A percentile compares a stretch with the other conserved stretches of the same genome.
Conservation (phyloP, 805 yeast species). For the Yamadazyma akitaensis region DNA sequence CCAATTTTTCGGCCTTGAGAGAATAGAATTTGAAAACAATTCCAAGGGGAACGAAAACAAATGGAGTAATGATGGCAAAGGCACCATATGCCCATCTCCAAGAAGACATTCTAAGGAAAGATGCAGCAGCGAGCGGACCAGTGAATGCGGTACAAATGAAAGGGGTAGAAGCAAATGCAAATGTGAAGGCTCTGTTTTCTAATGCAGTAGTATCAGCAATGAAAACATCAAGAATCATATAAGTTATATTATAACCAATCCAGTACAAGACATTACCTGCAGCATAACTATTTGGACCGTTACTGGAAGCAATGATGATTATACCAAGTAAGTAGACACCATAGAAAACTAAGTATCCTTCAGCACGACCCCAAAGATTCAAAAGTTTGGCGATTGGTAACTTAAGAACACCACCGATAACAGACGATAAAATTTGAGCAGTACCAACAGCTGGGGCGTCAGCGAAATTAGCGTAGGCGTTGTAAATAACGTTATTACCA, state of each 20-base stretch:
- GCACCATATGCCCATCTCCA: slow-evolving; percentile 58
- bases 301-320: slow-evolving; percentile 23
- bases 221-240: slow-evolving; percentile 19
- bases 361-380: slow-evolving; percentile 27
- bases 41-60: slow-evolving; percentile 32
- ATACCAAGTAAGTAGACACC: slow-evolving; percentile 21
- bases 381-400: slow-evolving; percentile 24
- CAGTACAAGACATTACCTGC: slow-evolving; percentile 29
- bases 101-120: slow-evolving; percentile 26
- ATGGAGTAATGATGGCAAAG: slow-evolving; percentile 46
- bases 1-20: slow-evolving; percentile 23
- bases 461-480: slow-evolving; percentile 21
- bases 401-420: slow-evolving; percentile 31
- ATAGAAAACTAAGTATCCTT: slow-evolving; percentile 22
- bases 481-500: slow-evolving; percentile 17
- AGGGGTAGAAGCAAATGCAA: slow-evolving; percentile 29
- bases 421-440: slow-evolving; percentile 23
- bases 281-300: slow-evolving; percentile 21
- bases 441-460: slow-evolving; percentile 27
- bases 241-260: slow-evolving; percentile 26
- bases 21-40: slow-evolving; percentile 30
- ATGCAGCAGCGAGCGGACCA: slow-evolving; percentile 35
- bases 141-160: slow-evolving; percentile 42
- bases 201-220: slow-evolving; percentile 25
- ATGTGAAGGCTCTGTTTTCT: slow-evolving; percentile 22